A percentile compares a stretch with the other conserved stretches of the same genome.
phyloP scores from a whole-genome alignment of 768 basidiomycete genomes.

The Boletus tomentosulus region DNA sequence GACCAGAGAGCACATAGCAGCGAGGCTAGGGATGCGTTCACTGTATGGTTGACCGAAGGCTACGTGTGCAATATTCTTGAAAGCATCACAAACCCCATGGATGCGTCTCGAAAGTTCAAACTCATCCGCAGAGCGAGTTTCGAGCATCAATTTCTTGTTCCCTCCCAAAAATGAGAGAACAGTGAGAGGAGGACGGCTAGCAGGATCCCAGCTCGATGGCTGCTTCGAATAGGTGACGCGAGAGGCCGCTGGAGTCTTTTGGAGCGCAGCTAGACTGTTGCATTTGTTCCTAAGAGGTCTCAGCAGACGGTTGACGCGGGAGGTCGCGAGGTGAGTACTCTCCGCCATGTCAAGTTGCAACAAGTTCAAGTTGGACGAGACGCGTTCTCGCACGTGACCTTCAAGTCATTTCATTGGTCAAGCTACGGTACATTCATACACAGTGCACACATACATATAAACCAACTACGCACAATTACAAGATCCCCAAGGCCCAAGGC shows the following conservation, averaged over 20 bases:
- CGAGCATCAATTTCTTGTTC: constrained; percentile 32
- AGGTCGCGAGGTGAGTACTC: constrained; percentile 32
- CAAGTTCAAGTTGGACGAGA: neutral
- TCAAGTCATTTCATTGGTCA: neutral
- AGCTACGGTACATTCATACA: neutral
- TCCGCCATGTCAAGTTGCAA: constrained; percentile 15
- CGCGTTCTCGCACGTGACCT: constrained; percentile 16
- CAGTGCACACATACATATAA: too few species aligned
- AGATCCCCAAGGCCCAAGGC: neutral
- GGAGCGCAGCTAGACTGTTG: constrained; percentile 31
- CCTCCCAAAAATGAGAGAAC: constrained; percentile 37
- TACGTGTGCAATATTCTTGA: constrained; percentile 46
- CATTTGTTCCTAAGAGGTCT: constrained; percentile 49
- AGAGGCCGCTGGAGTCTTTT: constrained; percentile 15
- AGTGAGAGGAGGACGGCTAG: constrained; percentile 31
- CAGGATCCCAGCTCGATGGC: constrained; percentile 16
- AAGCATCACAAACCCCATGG: constrained; percentile 53
- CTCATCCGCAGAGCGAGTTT: constrained; percentile 31
- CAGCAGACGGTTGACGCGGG: constrained; percentile 42
- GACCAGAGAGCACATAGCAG: constrained; percentile 43
- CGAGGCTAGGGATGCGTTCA: constrained; percentile 35
- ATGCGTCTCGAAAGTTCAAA: constrained; percentile 45
- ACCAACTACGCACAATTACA: neutral
- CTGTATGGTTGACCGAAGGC: constrained; percentile 20
- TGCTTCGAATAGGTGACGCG: constrained; percentile 15